Evolutionary conservation across 345 rosid species (phyloP), one percentile per base, ranked within the genome.

Genomic region (Camelina hispida): DNA sequence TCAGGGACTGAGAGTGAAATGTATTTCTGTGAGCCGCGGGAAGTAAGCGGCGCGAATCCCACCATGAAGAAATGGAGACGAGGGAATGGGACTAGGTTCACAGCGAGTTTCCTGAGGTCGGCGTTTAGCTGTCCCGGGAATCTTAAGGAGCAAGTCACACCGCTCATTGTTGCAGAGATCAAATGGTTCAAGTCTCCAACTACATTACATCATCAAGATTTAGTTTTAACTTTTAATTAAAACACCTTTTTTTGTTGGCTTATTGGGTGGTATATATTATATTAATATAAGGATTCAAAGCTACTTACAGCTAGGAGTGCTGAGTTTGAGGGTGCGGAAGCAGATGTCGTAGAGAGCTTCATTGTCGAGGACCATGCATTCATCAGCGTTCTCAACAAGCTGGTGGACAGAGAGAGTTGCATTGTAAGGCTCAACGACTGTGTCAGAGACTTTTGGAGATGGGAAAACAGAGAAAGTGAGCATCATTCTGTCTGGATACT

Each of bases 1-100:
- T 72, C 76, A 13, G 76, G 76, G 40, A 72, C 76, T 9, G 69
- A 51, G 16, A 72, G 68, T 48, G 75, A 57, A 30, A 57, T 44
- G 57, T 71, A 71, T 23, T 71, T 50, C 48, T 71, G 75, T 7
- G 75, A 71, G 47, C 75, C 75, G 48, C 38, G 75, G 0, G 68
- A 71, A 7, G 75, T 71, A 3, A 71, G 75, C 7, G 68, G 68
- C n/a, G 75, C 68, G 9, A 71, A 71, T 14, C 75, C 75, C 2
- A 71, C 75, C 75, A 71, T 71, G 68, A 71, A 71, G 75, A 71
- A 71, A 32, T 71, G 66, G 75, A 71, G 75, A 58, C 75, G 75
- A 18, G 75, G 75, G 75, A 71, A 71, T 16, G 75, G 68, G 75
- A 71, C 48, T 52, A 71, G 59, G 68, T 71, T 71, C 48, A 71